Evolutionary conservation across 2,329 filamentous ascomycete genomes (phyloP).

Genomic region (Hypoxylon sp.): DNA sequence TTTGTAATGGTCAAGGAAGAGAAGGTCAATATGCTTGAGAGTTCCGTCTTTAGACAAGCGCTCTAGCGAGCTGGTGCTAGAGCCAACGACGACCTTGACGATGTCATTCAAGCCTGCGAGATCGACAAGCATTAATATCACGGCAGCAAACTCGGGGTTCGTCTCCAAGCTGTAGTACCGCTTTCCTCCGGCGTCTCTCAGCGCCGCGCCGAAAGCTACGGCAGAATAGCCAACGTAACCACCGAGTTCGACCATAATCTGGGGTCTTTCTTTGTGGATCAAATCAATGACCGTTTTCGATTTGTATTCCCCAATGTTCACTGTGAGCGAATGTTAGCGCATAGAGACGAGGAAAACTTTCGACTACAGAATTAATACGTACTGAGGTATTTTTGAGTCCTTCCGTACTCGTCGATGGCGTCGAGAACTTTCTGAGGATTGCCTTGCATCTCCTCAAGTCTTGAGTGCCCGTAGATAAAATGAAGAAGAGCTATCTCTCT

Average conservation of each 20-base stretch:
- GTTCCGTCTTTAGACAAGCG: conserved; percentile 62
- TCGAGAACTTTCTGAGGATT: conserved; percentile 70
- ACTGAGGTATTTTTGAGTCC: conserved; percentile 72
- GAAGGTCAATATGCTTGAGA: conserved; percentile 69
- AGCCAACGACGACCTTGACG: conserved; percentile 74
- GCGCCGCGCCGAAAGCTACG: conserved; percentile 74
- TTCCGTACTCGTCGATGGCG: conserved; percentile 74
- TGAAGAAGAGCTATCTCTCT: conserved; percentile 77
- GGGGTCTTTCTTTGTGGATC: conserved; percentile 71
- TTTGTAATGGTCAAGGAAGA: conserved; percentile 86
- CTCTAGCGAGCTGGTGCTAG: conserved; percentile 70
- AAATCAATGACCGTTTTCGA: conserved; percentile 73
- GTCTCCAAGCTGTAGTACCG: conserved; percentile 76
- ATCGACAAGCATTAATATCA: conserved; percentile 73
- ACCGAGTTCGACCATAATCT: conserved; percentile 78
- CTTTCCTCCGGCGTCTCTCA: conserved; percentile 68
- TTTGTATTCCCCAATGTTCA: conserved; percentile 82
- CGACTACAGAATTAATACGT: neutral
- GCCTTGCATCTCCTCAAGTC: conserved; percentile 69
- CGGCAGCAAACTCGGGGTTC: conserved; percentile 76
- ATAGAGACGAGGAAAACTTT: neutral
- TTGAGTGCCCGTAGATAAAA: conserved; percentile 68
- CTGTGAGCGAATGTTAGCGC: neutral
- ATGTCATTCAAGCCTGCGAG: conserved; percentile 76
- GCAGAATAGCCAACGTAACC: conserved; percentile 85